phyloP scores from a whole-genome alignment of 2,329 filamentous ascomycete species.

The Hirsutella minnesotensis region DNA sequence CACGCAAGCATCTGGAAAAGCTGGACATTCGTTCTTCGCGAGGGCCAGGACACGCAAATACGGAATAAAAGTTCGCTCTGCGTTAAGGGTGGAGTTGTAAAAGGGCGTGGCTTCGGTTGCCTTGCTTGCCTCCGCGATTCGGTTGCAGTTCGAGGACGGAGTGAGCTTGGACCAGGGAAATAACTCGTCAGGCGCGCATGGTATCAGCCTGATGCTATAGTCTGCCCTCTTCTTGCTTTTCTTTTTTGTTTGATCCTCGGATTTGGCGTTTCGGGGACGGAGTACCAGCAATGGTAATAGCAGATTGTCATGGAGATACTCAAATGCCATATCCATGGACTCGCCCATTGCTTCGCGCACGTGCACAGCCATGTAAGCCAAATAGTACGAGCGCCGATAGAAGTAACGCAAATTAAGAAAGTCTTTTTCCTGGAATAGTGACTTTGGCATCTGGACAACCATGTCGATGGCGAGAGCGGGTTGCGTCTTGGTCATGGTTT shows the following conservation, averaged over 20 bases:
- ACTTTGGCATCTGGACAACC: conserved; percentile 71
- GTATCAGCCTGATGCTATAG: conserved; percentile 63
- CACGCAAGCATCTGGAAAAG: conserved; percentile 73
- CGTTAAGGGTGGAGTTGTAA: conserved; percentile 78
- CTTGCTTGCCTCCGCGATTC: conserved; percentile 38
- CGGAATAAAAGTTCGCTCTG: conserved; percentile 59
- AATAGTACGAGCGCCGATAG: conserved; percentile 84
- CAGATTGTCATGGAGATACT: conserved; percentile 58
- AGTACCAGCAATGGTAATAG: conserved; percentile 58
- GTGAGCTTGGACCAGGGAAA: conserved; percentile 64
- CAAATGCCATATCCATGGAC: conserved; percentile 48
- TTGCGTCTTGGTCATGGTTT: conserved; percentile 58
- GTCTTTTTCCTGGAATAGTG: conserved; percentile 86
- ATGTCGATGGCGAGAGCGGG: conserved; percentile 58
- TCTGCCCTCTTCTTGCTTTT: conserved; percentile 21
- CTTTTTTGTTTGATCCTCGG: conserved; percentile 5
- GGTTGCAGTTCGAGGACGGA: conserved; percentile 58
- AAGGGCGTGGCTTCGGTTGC: conserved; percentile 54
- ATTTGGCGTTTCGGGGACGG: conserved; percentile 18
- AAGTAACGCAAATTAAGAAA: conserved; percentile 89
- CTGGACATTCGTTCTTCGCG: conserved; percentile 55
- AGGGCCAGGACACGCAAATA: conserved; percentile 68
- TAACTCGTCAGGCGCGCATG: conserved; percentile 53
- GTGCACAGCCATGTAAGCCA: conserved; percentile 66
- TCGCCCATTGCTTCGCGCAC: conserved; percentile 47